phyloP scores from a whole-genome alignment of 148 eudicot species.

The Vaccinium myrtillus region DNA sequence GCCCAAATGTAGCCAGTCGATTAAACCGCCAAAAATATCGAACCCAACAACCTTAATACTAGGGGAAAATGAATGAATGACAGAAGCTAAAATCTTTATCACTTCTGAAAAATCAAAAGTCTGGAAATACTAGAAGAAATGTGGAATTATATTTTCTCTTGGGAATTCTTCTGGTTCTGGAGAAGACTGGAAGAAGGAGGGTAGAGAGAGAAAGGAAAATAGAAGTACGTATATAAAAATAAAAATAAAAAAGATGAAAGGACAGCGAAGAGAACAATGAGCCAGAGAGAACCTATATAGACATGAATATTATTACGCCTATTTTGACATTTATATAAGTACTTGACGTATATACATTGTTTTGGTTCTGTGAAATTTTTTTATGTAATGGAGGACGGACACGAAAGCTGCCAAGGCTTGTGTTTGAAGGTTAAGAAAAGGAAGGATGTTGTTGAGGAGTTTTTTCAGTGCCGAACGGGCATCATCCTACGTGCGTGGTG shows the following conservation, averaged over 20 bases:
- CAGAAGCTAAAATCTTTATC: not conserved
- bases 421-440: not conserved
- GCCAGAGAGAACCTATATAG: constrained; percentile 1
- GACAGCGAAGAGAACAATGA: constrained; percentile 30
- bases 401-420: constrained; percentile 11
- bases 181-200: not conserved
- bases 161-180: not conserved
- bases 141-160: not conserved
- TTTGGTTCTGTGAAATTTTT: not conserved
- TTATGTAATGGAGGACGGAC: not conserved
- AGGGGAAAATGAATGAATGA: not conserved
- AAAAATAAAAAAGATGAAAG: constrained; percentile 13
- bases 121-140: not conserved
- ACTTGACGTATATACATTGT: too few species aligned
- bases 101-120: not conserved
- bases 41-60: not conserved
- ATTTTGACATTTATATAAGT: not conserved
- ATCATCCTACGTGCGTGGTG: too few species aligned
- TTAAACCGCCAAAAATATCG: not conserved
- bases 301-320: not conserved
- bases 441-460: too few species aligned
- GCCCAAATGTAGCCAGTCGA: not conserved
- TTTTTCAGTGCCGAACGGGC: too few species aligned
- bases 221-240: too few species aligned
- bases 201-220: not conserved